Base-by-base conservation (phyloP, 2,329 filamentous ascomycete species). In the Penicillium fuscoglaucum region DNA sequence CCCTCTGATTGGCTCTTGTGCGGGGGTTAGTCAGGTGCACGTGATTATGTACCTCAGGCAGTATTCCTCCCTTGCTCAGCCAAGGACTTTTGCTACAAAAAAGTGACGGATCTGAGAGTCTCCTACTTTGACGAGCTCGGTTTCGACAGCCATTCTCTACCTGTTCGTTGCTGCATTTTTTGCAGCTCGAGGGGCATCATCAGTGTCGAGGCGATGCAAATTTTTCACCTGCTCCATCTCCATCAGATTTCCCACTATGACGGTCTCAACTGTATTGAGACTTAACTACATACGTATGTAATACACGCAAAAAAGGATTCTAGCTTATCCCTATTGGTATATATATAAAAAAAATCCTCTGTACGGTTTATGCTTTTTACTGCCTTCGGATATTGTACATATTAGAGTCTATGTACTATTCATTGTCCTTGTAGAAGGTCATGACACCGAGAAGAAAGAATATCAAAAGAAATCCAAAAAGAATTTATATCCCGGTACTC, bases 1-100 rank as follows among this genome's bases (percentile, higher is more conserved):
- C 21, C 28, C n/a, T 43, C 21, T 66, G 64, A 67, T 67, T 67
- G 65, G 65, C 29, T 33, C 21, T 1, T 7, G 10, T n/a, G 31
- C n/a, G 29, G 49, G 19, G 29, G n/a, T 52, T 58, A 58, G 55
- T 58, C 29, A 58, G 2, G 1, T 5, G 1, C 65, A 67, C 60
- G 62, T 66, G 59, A 63, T 13, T 10, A 4, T 0, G 2, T 19
- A 52, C 61, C 62, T 66, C 17, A 65, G 59, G 61, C 55, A 13
- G 10, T 1, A 4, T 4, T 9, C 8, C 46, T 35, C 59, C 31
- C 47, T 59, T 57, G 12, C 53, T 37, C 40, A 17, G 29, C 13
- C 45, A 33, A 49, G 31, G 31, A 48, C 46, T 26, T 35, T n/a
- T n/a, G 15, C 45, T 24, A n/a, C 6, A 8, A 26, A 35, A 35